Conservation (phyloP, 129 eudicot genomes). For the Flaveria robusta region DNA sequence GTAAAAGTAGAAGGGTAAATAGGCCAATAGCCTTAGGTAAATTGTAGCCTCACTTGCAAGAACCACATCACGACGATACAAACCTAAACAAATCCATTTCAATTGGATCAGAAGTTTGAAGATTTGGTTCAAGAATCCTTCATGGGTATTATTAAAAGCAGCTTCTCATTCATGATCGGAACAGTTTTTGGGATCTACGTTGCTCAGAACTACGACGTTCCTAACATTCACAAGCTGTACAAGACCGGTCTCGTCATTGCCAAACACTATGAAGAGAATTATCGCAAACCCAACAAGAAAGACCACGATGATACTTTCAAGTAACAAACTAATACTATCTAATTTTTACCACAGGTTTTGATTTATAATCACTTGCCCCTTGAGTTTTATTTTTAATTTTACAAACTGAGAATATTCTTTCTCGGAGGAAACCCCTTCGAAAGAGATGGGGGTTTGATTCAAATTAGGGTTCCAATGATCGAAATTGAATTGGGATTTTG, state of each 20-base stretch:
- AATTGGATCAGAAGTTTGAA: neutral
- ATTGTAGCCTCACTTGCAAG: neutral
- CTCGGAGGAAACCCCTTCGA: neutral
- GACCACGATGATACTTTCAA: constrained; percentile 11
- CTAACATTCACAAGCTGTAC: constrained; percentile 36
- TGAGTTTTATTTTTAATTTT: neutral
- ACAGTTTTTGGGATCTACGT: constrained; percentile 54
- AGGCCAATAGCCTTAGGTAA: too few relatives aligned
- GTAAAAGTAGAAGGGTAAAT: too few relatives aligned
- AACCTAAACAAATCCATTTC: neutral
- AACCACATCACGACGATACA: neutral
- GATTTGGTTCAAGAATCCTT: neutral
- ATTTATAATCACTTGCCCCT: neutral
- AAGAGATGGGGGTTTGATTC: neutral
- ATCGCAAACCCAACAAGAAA: constrained; percentile 38
- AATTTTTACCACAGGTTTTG: neutral
- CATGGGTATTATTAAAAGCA: constrained; percentile 51
- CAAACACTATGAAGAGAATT: constrained; percentile 40
- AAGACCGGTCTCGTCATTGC: constrained; percentile 37
- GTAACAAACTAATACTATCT: neutral
- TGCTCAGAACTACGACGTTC: constrained; percentile 60
- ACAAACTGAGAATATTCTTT: neutral
- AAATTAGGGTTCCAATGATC: neutral
- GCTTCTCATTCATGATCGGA: constrained; percentile 49
- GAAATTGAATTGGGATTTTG: constrained; percentile 3